Conservation (phyloP, 139 green algal species). For the Mesotaenium endlicherianum region DNA sequence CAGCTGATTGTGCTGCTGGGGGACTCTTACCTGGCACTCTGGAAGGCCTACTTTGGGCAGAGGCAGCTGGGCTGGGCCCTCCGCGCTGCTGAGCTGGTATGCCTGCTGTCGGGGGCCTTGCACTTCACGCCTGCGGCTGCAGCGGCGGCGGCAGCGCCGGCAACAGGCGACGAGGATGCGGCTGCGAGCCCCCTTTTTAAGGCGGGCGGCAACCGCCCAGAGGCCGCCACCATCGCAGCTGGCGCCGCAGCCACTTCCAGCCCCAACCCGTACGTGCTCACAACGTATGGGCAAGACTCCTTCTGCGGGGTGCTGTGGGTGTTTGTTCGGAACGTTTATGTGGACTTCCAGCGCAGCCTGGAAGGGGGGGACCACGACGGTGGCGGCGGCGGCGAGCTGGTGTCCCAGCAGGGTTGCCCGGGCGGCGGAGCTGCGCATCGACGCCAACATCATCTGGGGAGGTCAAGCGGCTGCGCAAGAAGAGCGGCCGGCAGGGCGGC, state of each 20-base stretch:
- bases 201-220: too few species aligned
- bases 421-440: slow-evolving; percentile 19
- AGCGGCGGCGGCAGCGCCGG: not conserved
- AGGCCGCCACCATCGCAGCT: not conserved
- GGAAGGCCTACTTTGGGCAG: slow-evolving; percentile 32
- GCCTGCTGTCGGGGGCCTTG: slow-evolving; percentile 13
- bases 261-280: too few species aligned
- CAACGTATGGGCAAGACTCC: too few species aligned
- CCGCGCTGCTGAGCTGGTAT: slow-evolving; percentile 43
- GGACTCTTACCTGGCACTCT: slow-evolving; percentile 37
- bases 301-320: slow-evolving; percentile 41
- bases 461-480: slow-evolving; percentile 43
- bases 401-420: not conserved
- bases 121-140: not conserved
- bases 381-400: too few species aligned
- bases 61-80: slow-evolving; percentile 35
- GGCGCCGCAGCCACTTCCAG: too few species aligned
- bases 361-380: not conserved
- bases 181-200: too few species aligned
- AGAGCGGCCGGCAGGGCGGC: not conserved
- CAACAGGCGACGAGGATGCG: not conserved
- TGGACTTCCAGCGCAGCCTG: slow-evolving; percentile 21
- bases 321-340: slow-evolving; percentile 43
- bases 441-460: slow-evolving; percentile 29
- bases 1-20: slow-evolving; percentile 38